Base-by-base conservation (phyloP, 805 yeast genomes). In the Ogataea henricii region DNA sequence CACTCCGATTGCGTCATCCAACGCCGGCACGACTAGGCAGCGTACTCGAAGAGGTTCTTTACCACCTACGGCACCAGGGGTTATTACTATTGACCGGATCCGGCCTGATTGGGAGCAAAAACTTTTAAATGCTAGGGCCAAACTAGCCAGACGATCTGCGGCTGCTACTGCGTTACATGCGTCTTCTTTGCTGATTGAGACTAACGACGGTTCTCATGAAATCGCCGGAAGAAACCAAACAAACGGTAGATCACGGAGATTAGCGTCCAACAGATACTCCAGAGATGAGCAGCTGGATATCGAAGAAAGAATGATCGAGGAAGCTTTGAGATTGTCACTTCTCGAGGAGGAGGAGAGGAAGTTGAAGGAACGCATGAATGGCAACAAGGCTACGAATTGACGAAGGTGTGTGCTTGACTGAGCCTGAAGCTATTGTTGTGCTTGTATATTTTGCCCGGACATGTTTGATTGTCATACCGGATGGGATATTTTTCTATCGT, bases 141-240 rank as follows among this genome's bases (percentile, higher is more conserved):
- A 83, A 54, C 69, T 89, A 29, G 96, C 96, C 0, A 78, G 96
- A 48, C 78, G 89, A 59, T 84, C 97, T 0, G 97, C 97, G 0
- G 89, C 96, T 12, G 98, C 98, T 0, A 88, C 89, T 27, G 96
- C 96, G 0, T 79, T 92, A 33, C 98, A 92, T 67, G 91, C 96
- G 2, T 82, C 95, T 10, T 89, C 90, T 47, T 76, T 89, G 58
- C 63, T 89, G 26, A 72, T 85, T 13, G 72, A 68, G 9, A 23
- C 42, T 12, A 41, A 43, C 10, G 51, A 40, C 18, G 35, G 45
- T 6, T 14, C 42, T 13, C 22, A 27, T 16, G 41, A 39, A 6
- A n/a, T 39, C 3, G 22, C 37, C 22, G 47, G 16, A 20, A 18
- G 45, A 12, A 17, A 13, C 14, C 48, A 32, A 16, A 38, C 33